A percentile compares a stretch with the other conserved stretches of the same genome.
Conservation (phyloP, 2,329 filamentous ascomycete genomes). For the Botrytis elliptica region DNA sequence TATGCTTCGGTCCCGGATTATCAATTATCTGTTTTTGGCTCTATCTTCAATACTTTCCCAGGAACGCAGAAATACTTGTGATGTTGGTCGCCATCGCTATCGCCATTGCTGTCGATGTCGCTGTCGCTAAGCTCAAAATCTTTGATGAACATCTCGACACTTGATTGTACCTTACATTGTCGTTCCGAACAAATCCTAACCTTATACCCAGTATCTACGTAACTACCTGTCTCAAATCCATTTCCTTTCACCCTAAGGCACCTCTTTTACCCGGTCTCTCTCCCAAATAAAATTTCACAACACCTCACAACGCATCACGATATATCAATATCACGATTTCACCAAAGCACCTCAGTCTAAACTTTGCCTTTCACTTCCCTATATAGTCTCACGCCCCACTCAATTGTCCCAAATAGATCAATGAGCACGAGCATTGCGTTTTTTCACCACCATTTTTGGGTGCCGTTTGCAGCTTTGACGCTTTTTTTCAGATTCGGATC, state of each 20-base stretch:
- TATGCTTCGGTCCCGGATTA: background rate
- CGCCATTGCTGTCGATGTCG: background rate
- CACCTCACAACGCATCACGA: slow-evolving; percentile 1
- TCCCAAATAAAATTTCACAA: background rate
- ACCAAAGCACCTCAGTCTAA: background rate
- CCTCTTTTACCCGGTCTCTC: background rate
- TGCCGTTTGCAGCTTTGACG: slow-evolving; percentile 6
- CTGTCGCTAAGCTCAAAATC: background rate
- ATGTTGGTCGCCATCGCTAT: background rate
- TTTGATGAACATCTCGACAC: background rate
- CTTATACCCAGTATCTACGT: background rate
- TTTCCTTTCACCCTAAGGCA: background rate
- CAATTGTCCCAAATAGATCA: background rate
- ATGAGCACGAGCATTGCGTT: background rate
- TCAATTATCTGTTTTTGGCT: background rate
- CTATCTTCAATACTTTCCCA: background rate
- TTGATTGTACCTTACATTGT: background rate
- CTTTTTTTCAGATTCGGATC: background rate
- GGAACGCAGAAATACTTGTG: background rate
- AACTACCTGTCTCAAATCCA: background rate
- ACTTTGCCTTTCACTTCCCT: background rate
- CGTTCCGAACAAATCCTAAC: background rate
- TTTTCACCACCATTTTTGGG: background rate
- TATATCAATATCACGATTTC: background rate
- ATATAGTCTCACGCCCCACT: background rate